Evolutionary conservation across 805 yeast genomes (phyloP), one percentile per base, ranked within the genome.

Genomic region (Millerago galiae): DNA sequence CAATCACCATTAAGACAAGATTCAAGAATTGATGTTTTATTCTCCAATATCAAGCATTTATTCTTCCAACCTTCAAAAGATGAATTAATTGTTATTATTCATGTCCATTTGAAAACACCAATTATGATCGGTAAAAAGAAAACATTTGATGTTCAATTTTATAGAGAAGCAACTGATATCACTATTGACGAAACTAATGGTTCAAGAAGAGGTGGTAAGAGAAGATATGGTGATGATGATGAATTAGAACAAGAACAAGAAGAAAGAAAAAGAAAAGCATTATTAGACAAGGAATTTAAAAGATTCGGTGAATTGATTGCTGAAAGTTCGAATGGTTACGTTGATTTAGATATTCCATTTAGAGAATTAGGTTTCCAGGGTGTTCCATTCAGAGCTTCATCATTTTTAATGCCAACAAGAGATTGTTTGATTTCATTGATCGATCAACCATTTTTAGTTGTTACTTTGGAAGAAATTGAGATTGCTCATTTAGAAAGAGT

Each of bases 161-260:
- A 90, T 69, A 75, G 98, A 50, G 99, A 93, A 63, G 98, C 97
- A 11, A 81, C 95, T 26, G 99, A 93, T 60, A 84, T 89, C 73
- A 81, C 95, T 3, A 89, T 89, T 55, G 99, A 93, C 65, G 99
- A 93, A 66, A 93, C 99, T 15, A 96, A 97, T 50, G 82, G 96
- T 48, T 83, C 87, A 67, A 80, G 97, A 63, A 77, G 75, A 51
- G 83, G 82, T 63, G 81, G 82, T 62, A 54, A 52, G 28, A 70
- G 93, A 60, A 68, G 93, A 58, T 93, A 93, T 60, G 99, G 99
- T 37, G 99, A 93, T 62, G 99, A 93, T 63, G 99, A 93, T 63
- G 99, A 93, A 67, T 71, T 93, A 50, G 98, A 93, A 65, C 97
- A 91, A 65, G 99, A 93, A 68, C 97, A 91, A 66, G 98, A 93